Conservation (phyloP, 768 basidiomycete genomes). For the Hericium alpestre region DNA sequence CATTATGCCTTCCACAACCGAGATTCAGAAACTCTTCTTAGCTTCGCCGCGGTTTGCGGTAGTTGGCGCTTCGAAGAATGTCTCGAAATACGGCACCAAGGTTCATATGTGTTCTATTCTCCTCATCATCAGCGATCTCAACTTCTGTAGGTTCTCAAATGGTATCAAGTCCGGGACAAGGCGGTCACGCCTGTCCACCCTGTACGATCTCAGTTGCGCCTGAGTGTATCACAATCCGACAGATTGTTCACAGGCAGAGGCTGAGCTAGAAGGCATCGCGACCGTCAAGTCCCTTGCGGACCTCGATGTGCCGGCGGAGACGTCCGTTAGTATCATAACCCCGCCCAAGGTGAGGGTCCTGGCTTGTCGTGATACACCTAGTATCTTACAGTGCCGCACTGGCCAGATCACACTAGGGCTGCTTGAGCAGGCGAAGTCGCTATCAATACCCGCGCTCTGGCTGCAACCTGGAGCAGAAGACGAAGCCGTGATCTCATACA, state of each 20-base stretch:
- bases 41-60: slow-evolving; percentile 60
- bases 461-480: slow-evolving; percentile 84
- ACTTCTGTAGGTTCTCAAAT: slow-evolving; percentile 52
- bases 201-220: slow-evolving; percentile 27
- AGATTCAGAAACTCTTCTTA: slow-evolving; percentile 47
- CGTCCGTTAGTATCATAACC: slow-evolving; percentile 72
- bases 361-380: background rate
- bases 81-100: slow-evolving; percentile 70
- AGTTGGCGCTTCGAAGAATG: slow-evolving; percentile 74
- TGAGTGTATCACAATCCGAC: background rate
- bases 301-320: slow-evolving; percentile 49
- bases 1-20: slow-evolving; percentile 18
- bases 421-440: slow-evolving; percentile 56
- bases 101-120: slow-evolving; percentile 21
- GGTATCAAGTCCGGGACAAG: slow-evolving; percentile 55
- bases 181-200: slow-evolving; percentile 67
- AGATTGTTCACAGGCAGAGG: slow-evolving; percentile 41
- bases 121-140: background rate
- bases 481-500: slow-evolving; percentile 47
- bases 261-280: slow-evolving; percentile 53
- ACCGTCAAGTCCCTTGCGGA: slow-evolving; percentile 46
- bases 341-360: slow-evolving; percentile 45
- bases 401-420: slow-evolving; percentile 57
- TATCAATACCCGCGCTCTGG: slow-evolving; percentile 73
- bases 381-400: background rate